Evolutionary conservation across 176 grass and related monocot genomes (phyloP), one percentile per base, ranked within the genome.

Genomic region (Dendrocalamus sinicus): DNA sequence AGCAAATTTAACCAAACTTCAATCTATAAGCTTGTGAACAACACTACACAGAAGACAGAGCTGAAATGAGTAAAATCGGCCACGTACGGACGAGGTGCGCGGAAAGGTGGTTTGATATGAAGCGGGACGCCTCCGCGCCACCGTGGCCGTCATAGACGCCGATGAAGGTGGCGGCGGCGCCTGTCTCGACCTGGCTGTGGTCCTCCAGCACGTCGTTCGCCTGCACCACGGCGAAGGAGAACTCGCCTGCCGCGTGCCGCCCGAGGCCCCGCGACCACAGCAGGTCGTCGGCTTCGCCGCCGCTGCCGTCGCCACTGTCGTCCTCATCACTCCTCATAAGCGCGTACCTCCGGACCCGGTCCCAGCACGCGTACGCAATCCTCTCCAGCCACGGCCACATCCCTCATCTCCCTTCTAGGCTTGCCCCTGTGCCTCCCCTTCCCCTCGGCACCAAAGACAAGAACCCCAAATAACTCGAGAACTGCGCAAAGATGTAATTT

Each of bases 81-180:
- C 40, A 95, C 96, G 86, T 92, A 98, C 96, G 89, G 74, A 98
- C 88, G 87, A 98, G 87, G 75, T 98, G 93, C 26, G 80, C 86
- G 51, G 91, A 94, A 9, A 98, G 93, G 87, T 98, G 82, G 58
- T 98, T 89, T 32, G 93, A 93, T 35, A 98, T 93, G 79, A 98
- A 98, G 40, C 91, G 90, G 19, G 96, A 92, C 1, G 96, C 96
- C 83, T 98, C 96, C 9, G 96, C 91, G 61, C 96, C 96, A 46
- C 96, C 96, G 83, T 98, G 96, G 4, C 96, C 96, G 73, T 98
- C 96, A 52, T 98, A 98, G 85, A 98, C 93, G 64, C 96, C 96
- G 67, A 98, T 72, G 83, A 98, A 98, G 43, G 90, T 96, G 75
- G 93, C 88, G 8, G 78, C 81, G 30, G 74, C 67, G 30, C 84